Evolutionary conservation across 352 stramenopile genomes (phyloP), one percentile per base, ranked within the genome.

Genomic region (Stramenopiles sp.): DNA sequence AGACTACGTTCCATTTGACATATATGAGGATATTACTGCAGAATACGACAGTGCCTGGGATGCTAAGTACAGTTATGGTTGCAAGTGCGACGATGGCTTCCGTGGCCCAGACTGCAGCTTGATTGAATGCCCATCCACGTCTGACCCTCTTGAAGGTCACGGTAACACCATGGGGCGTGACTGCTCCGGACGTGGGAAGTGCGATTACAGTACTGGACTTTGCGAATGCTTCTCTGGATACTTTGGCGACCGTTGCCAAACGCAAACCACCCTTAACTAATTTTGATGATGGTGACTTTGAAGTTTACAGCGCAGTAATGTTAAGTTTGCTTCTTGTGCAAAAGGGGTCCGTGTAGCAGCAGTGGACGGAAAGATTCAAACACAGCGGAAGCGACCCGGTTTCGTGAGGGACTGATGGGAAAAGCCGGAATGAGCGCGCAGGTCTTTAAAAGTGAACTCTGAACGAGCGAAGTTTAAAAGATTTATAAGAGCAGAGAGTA

Each of bases 211-310:
- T 34, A 88, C 86, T 32, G 93, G 92, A 79, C 77, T 92, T 68
- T 98, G 93, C 84, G 83, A 89, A 77, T 98, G 92, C 82, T 97
- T 96, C 79, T 83, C 83, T 32, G 90, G 90, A 1, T 97, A 96
- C 83, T 96, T 94, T 80, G 92, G 92, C 78, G 96, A 91, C 32
- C 82, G 83, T 37, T 97, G 92, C 84, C 43, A 53, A 25, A 53
- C 43, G 12, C 43, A 53, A 53, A 53, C 43, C 43, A 53, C 43
- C 12, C 25, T 53, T 12, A 53, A 53, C 25, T 53, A 53, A 25
- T 18, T 53, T 53, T n/a, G n/a, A n/a, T n/a, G n/a, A n/a, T n/a
- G n/a, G n/a, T n/a, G n/a, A n/a, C n/a, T n/a, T n/a, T n/a, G n/a
- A n/a, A n/a, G n/a, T n/a, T n/a, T n/a, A n/a, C n/a, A n/a, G n/a